Evolutionary conservation across 306 rosid species (phyloP), one percentile per base, ranked within the genome.

Genomic region (Adenanthera pavonina): DNA sequence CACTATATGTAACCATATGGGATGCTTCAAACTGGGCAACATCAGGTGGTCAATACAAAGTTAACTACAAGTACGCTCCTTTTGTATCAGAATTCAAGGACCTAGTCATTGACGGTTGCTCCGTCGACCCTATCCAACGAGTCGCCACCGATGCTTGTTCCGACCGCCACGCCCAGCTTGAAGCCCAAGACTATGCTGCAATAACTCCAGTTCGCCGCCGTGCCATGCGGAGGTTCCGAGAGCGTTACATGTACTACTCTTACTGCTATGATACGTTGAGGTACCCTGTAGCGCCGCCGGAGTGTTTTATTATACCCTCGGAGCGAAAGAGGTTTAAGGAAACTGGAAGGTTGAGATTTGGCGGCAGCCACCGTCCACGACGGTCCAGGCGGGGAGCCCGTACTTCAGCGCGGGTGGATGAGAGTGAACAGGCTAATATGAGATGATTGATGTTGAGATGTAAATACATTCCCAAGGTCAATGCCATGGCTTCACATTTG

Each of bases 21-120:
- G 99, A 96, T 48, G 99, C 98, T 9, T 93, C 98, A 72, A 91
- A 75, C 79, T 96, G 99, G 99, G 99, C 98, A 40, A 93, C 99
- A 2, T 86, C 91, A 0, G 99, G 98, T 0, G 99, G 99, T 30
- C 89, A 60, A 78, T 92, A 84, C 92, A 92, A 91, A 84, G 97
- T 90, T 33, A 91, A 96, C 77, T 96, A 96, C 72, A 92, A 92
- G 51, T 92, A 84, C 75, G 96, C 98, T 35, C 99, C 99, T 33
- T 96, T 96, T 67, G 97, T 89, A 0, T 79, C 94, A 0, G 94
- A 92, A 66, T 93, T 91, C 76, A 96, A 91, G 59, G 99, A 96
- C 91, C 78, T 92, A 3, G 97, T 80, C 69, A 87, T 95, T 0
- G 92, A 93, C 25, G 99, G 99, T 67, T 95, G 98, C 80, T 66